These are phyloP conservation scores for Diddensiella santjacobensis DNA, from an alignment of 805 yeast genomes.

Conservation along the genomic window DNA sequence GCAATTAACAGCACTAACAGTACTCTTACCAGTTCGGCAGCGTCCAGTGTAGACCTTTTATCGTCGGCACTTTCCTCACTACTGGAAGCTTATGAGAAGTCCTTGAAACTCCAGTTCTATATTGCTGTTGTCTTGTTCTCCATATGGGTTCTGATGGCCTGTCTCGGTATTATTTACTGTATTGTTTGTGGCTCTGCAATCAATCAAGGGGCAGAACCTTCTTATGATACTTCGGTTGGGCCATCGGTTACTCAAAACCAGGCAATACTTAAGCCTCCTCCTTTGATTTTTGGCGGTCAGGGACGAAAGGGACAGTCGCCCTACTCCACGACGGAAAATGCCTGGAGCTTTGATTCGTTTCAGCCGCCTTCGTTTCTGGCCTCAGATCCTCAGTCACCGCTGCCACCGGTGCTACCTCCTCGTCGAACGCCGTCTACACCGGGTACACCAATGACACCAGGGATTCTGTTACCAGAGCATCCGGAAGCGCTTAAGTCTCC, in stretches of 20 bases:
- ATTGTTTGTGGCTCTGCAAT: not conserved
- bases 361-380: slow-evolving; percentile 6
- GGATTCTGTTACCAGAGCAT: slow-evolving; percentile 1
- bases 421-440: not conserved
- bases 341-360: slow-evolving; percentile 5
- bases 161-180: slow-evolving; percentile 12
- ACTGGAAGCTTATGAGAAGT: slow-evolving; percentile 9
- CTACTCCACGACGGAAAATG: not conserved
- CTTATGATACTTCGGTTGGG: not conserved
- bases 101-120: slow-evolving; percentile 15
- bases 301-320: not conserved
- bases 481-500: not conserved
- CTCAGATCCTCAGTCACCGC: not conserved
- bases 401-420: not conserved
- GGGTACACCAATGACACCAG: not conserved
- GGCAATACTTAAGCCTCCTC: not conserved
- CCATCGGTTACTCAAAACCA: not conserved
- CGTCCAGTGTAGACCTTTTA: not conserved
- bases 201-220: not conserved
- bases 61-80: slow-evolving; percentile 1
- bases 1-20: slow-evolving; percentile 3
- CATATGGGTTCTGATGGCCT: slow-evolving; percentile 16
- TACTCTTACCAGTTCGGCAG: slow-evolving; percentile 4
- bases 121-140: slow-evolving; percentile 10
- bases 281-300: not conserved